These are phyloP conservation scores for Poa annua DNA, from an alignment of 176 grass and related monocot genomes.

Conservation along the genomic window DNA sequence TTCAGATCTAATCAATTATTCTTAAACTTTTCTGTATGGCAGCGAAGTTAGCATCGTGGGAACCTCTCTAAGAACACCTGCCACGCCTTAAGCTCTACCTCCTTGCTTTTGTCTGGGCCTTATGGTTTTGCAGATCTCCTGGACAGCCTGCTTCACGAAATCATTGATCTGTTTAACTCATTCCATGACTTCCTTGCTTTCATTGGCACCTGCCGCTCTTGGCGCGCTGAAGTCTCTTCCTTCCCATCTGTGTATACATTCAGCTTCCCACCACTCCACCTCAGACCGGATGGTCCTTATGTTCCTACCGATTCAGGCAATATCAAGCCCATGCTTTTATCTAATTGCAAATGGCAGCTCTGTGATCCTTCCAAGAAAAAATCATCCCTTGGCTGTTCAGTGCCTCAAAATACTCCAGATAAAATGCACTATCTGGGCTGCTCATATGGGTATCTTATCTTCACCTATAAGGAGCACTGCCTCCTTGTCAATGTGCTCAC, in stretches of 20 bases:
- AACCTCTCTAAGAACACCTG: neutral
- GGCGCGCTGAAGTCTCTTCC: neutral
- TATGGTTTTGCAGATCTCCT: neutral
- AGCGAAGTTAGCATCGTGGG: neutral
- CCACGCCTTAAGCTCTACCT: neutral
- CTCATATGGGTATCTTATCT: slow-evolving; percentile 15
- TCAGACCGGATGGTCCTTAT: slow-evolving; percentile 3
- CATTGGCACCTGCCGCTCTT: neutral
- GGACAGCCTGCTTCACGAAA: slow-evolving; percentile 5
- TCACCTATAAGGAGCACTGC: neutral
- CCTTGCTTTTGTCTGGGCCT: neutral
- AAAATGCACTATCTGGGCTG: neutral
- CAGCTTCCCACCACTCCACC: neutral
- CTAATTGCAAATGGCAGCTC: slow-evolving; percentile 14
- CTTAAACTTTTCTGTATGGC: neutral
- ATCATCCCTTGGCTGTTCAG: neutral
- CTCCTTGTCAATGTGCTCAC: slow-evolving; percentile 5
- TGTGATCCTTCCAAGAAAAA: neutral
- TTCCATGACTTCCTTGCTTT: slow-evolving; percentile 18
- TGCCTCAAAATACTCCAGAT: neutral
- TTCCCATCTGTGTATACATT: neutral
- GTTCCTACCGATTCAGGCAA: neutral
- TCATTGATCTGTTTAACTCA: neutral
- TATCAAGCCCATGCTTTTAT: neutral
- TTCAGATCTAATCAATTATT: neutral